These are phyloP conservation scores for Pichia deserticola DNA, from an alignment of 805 yeast genomes.

Conservation along the genomic window DNA sequence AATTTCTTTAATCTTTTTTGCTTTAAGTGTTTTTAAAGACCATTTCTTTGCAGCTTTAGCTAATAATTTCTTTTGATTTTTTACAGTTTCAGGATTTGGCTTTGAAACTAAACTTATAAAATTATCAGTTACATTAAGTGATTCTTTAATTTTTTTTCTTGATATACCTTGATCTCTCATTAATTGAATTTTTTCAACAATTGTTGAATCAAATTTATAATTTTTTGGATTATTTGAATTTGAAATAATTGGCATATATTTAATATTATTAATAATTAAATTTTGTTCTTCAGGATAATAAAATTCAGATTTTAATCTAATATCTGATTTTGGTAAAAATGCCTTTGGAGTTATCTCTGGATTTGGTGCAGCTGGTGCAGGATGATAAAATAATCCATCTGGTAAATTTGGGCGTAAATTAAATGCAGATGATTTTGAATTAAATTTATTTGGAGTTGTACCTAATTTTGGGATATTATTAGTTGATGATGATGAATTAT, in stretches of 20 bases:
- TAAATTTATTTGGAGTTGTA: slow-evolving; percentile 30
- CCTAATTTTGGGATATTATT: slow-evolving; percentile 19
- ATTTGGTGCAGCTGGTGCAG: slow-evolving; percentile 29
- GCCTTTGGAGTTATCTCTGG: slow-evolving; percentile 30
- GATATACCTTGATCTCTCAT: slow-evolving; percentile 25
- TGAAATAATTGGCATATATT: slow-evolving; percentile 26
- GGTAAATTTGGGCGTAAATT: slow-evolving; percentile 29
- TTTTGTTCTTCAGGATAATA: slow-evolving; percentile 23
- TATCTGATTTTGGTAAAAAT: slow-evolving; percentile 27
- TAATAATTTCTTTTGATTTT: slow-evolving; percentile 15
- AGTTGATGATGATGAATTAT: background rate
- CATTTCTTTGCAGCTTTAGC: slow-evolving; percentile 20
- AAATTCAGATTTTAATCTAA: slow-evolving; percentile 20
- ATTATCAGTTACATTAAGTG: slow-evolving; percentile 24
- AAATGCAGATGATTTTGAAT: slow-evolving; percentile 30
- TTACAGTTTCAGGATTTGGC: slow-evolving; percentile 16
- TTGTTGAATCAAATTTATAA: slow-evolving; percentile 21
- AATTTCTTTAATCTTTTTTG: slow-evolving; percentile 18
- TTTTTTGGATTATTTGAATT: slow-evolving; percentile 18
- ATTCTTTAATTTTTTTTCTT: slow-evolving; percentile 25
- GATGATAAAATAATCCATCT: slow-evolving; percentile 29
- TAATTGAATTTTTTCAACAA: slow-evolving; percentile 24
- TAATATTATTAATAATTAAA: slow-evolving; percentile 14
- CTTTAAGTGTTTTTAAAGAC: slow-evolving; percentile 19
- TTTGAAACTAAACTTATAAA: slow-evolving; percentile 27